These are phyloP conservation scores for Hansfordia pulvinata DNA, from an alignment of 2,329 filamentous ascomycete genomes.

Conservation along the genomic window DNA sequence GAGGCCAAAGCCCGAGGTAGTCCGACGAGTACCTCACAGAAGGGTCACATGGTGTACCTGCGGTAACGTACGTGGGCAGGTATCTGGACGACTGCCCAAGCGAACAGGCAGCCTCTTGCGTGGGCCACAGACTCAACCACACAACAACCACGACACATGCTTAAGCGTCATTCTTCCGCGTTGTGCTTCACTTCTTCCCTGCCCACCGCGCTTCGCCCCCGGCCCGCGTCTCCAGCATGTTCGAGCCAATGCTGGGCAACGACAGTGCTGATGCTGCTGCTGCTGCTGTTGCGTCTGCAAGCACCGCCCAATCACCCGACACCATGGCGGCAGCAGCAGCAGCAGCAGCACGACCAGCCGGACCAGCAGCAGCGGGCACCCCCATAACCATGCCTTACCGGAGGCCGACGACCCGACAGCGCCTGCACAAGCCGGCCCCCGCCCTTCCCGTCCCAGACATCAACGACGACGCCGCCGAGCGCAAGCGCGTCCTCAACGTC, in stretches of 20 bases:
- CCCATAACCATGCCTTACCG: not conserved
- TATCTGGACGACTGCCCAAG: not conserved
- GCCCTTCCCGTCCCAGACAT: constrained; percentile 30
- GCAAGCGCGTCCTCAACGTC: constrained; percentile 39
- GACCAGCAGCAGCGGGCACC: not conserved
- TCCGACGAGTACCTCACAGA: too few relatives aligned
- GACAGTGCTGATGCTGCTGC: too few relatives aligned
- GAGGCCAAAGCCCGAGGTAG: too few relatives aligned
- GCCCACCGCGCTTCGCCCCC: not conserved
- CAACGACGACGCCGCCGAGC: constrained; percentile 34
- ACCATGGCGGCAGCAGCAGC: not conserved
- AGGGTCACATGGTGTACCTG: not conserved
- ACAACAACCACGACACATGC: not conserved
- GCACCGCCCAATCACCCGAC: not conserved
- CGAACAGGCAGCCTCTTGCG: not conserved
- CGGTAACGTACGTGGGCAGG: not conserved
- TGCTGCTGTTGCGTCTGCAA: not conserved
- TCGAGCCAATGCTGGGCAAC: too few relatives aligned
- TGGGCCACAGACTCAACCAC: not conserved
- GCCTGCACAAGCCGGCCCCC: constrained; percentile 24
- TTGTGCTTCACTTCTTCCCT: not conserved
- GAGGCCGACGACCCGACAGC: constrained; percentile 18
- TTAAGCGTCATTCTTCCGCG: not conserved
- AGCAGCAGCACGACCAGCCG: not conserved
- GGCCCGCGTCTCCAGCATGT: not conserved